Base-by-base conservation (phyloP, 225 moss, liverwort and hornwort species). In the Pleurozium schreberi region DNA sequence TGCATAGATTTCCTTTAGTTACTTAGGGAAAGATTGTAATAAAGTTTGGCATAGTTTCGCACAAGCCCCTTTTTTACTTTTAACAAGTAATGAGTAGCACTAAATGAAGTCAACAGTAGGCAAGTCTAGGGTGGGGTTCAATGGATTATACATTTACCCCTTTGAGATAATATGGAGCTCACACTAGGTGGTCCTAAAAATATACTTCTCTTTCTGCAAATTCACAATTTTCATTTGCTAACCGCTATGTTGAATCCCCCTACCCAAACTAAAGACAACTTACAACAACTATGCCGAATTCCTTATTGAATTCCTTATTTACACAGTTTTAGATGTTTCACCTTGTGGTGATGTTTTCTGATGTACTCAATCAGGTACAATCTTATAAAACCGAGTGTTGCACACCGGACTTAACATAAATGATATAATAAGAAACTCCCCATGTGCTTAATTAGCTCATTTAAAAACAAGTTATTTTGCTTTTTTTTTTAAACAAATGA, bases 1-100 rank as follows among this genome's bases (percentile, higher is more conserved):
- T 17, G 0, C 3, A 6, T 6, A 45, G 0, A 8, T 0, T 45
- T 1, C 45, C 28, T 47, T 43, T 73, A 10, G 17, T 73, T 28
- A 18, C 17, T 28, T 17, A 3, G 10, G 30, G 30, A 45, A 1
- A 47, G 0, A 45, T 47, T 1, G 4, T 30, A 74, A 45, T 30
- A 9, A 17, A 74, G 30, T 47, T 45, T 73, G 73, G 18, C 6
- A 45, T 10, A 74, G 30, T 47, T 45, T 73, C 45, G 18, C 6
- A 45, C 10, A 45, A 10, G 11, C 6, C 8, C 30, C 30, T 17
- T 45, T 28, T 45, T 2, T 9, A 2, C 10, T 18, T 73, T 28
- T 45, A 17, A 6, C 10, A 18, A 10, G 30, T 6, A 45, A 9
- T 11, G 10, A 17, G 10, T 70, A 10, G 10, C 17, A 0, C 0